Conservation (phyloP, 148 eudicot genomes). For the Camellia granthamiana region DNA sequence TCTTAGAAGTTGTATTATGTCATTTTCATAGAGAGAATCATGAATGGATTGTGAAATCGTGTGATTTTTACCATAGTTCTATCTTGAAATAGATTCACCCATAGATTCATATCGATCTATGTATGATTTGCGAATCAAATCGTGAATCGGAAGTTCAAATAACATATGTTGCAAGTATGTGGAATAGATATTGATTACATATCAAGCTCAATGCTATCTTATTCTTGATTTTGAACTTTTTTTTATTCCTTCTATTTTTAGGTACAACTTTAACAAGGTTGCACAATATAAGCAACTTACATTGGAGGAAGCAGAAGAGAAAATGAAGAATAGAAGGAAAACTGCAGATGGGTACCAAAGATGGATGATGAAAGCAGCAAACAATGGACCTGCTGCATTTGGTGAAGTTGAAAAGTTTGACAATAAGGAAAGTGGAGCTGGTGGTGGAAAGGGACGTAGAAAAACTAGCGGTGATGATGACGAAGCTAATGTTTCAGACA, state of each 20-base stretch:
- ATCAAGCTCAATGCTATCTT: slow-evolving; percentile 2
- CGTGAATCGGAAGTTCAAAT: too few relatives aligned
- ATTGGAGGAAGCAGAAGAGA: slow-evolving; percentile 96
- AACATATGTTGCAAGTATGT: background rate
- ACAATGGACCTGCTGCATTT: slow-evolving; percentile 80
- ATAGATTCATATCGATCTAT: too few relatives aligned
- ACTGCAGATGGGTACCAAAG: slow-evolving; percentile 89
- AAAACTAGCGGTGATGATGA: slow-evolving; percentile 62
- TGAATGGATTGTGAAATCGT: too few relatives aligned
- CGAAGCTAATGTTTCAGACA: slow-evolving; percentile 64
- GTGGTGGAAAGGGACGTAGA: slow-evolving; percentile 67
- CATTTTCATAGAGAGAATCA: too few relatives aligned
- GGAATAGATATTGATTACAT: background rate
- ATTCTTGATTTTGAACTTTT: background rate
- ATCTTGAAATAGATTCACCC: too few relatives aligned
- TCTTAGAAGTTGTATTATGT: too few relatives aligned
- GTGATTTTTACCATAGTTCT: too few relatives aligned
- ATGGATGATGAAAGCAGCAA: slow-evolving; percentile 99
- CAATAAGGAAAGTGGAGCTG: slow-evolving; percentile 48
- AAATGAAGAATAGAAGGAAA: slow-evolving; percentile 90
- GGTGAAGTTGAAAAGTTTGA: slow-evolving; percentile 60
- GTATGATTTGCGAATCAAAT: too few relatives aligned
- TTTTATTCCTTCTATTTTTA: slow-evolving; percentile 17
- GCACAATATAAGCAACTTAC: slow-evolving; percentile 97
- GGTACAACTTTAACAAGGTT: slow-evolving; percentile 96